These are phyloP conservation scores for Zopfochytrium polystomum DNA, from an alignment of 371 early-diverging fungal species.

Conservation along the genomic window DNA sequence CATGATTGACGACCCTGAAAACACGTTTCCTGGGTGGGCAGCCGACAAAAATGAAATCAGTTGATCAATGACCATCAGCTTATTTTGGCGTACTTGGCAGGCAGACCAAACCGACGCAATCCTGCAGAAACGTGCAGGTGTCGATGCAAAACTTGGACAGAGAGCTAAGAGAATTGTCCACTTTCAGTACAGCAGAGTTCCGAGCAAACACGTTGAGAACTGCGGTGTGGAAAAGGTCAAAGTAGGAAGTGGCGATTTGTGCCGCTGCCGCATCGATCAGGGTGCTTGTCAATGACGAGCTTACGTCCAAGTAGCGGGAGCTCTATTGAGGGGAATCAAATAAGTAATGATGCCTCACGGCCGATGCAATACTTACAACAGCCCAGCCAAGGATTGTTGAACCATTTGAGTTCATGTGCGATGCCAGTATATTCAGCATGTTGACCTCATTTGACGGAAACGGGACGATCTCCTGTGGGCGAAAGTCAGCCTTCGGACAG, in stretches of 20 bases:
- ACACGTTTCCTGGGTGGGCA: slow-evolving; percentile 14
- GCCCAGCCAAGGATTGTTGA: slow-evolving; percentile 23
- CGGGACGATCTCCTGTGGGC: neutral
- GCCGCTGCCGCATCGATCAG: slow-evolving; percentile 13
- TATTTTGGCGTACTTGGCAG: slow-evolving; percentile 7
- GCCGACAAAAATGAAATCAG: too few relatives aligned
- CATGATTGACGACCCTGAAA: slow-evolving; percentile 22
- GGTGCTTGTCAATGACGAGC: slow-evolving; percentile 6
- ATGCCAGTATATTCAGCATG: slow-evolving; percentile 14
- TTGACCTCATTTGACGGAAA: slow-evolving; percentile 13
- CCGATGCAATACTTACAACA: slow-evolving; percentile 15
- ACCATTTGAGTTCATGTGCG: slow-evolving; percentile 6
- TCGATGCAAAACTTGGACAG: slow-evolving; percentile 19
- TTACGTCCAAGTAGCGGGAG: slow-evolving; percentile 2
- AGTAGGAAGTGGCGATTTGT: slow-evolving; percentile 21
- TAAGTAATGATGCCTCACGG: neutral
- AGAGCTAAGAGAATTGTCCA: neutral
- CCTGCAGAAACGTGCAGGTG: slow-evolving; percentile 22
- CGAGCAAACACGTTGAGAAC: slow-evolving; percentile 15
- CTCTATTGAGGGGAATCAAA: slow-evolving; percentile 12
- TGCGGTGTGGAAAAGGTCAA: slow-evolving; percentile 24
- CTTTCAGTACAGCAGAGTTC: slow-evolving; percentile 16
- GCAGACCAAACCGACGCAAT: slow-evolving; percentile 25
- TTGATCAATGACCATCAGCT: neutral
- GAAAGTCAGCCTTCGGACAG: neutral